Base-by-base conservation (phyloP, 1,139 yeast species). In the Candida tropicalis region DNA sequence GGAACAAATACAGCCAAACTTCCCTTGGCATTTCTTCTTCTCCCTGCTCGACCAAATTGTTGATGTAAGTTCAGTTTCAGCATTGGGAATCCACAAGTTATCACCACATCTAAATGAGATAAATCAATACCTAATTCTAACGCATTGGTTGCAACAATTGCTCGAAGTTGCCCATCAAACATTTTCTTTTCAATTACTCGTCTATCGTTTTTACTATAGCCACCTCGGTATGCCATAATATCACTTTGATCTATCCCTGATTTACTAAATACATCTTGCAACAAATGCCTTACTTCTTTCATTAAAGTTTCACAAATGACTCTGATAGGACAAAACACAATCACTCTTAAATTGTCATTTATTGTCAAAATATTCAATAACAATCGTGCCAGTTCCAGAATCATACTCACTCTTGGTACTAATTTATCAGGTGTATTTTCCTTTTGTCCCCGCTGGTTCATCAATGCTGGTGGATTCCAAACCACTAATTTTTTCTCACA, bases 41-140 rank as follows among this genome's bases (percentile, higher is more conserved):
- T 71, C 11, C 99, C 99, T 0, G 97, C 97, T 54, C 99, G 75
- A 28, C 99, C 99, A 69, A 95, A 85, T 57, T 93, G 99, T 62
- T 93, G 99, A 53, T 93, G 89, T 57, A 93, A 77, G 50, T 89
- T 89, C 49, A 95, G 84, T 47, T 90, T 77, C 48, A 95, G 87
- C 33, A 81, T 69, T 0, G 99, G 99, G 52, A 93, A 95, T 0
- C 98, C 98, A 55, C 96, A 89, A 63, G 90, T 81, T 2, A 93
- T 68, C 0, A 91, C 98, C 1, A 95, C 90, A 63, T 93, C 99
- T 41, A 93, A 68, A 18, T 86, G 87, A 37, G 98, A 95, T 50
- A 93, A 85, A 68, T 93, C 99, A 41, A 93, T 88, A 39, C 99
- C 99, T 41, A 93, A 73, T 59, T 93, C 99, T 46, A 93, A 68